Conservation (phyloP, 2,329 filamentous ascomycete species). For the Simplicillium aogashimaense region DNA sequence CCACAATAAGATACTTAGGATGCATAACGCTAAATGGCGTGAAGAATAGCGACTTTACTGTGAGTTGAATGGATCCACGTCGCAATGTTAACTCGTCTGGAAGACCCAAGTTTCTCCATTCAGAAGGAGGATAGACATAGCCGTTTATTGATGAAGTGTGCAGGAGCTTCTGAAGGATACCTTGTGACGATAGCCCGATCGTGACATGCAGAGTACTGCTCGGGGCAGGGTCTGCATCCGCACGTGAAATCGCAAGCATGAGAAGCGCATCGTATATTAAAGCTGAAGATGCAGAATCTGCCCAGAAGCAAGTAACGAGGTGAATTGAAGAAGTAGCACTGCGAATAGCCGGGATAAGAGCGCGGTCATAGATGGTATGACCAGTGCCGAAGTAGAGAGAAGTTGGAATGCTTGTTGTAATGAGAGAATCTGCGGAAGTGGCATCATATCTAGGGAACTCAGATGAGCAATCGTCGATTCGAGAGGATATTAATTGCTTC, state of each 20-base stretch:
- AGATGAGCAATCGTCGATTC: conserved; percentile 20
- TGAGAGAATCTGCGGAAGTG: conserved; percentile 31
- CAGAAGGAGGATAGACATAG: conserved; percentile 45
- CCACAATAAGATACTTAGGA: conserved; percentile 70
- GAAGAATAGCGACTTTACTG: conserved; percentile 70
- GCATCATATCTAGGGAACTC: conserved; percentile 41
- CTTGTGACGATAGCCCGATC: conserved; percentile 68
- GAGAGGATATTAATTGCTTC: conserved; percentile 20
- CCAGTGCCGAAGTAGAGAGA: conserved; percentile 49
- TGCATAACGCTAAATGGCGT: conserved; percentile 80
- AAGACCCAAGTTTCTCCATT: conserved; percentile 58
- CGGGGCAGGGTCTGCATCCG: conserved; percentile 13
- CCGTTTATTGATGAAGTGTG: conserved; percentile 57
- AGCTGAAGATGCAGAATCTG: conserved; percentile 50
- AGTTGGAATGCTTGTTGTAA: conserved; percentile 35
- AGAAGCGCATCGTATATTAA: conserved; percentile 48
- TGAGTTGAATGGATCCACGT: conserved; percentile 53
- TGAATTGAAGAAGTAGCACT: conserved; percentile 55
- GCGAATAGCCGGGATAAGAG: conserved; percentile 51
- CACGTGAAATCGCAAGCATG: conserved; percentile 41
- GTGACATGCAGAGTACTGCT: conserved; percentile 42
- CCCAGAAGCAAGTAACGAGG: conserved; percentile 78
- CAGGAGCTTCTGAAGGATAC: conserved; percentile 63
- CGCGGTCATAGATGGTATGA: conserved; percentile 40
- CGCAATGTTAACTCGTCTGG: conserved; percentile 41